Evolutionary conservation across 140 eudicot genomes (phyloP).

Genomic region (Erigeron philadelphicus): DNA sequence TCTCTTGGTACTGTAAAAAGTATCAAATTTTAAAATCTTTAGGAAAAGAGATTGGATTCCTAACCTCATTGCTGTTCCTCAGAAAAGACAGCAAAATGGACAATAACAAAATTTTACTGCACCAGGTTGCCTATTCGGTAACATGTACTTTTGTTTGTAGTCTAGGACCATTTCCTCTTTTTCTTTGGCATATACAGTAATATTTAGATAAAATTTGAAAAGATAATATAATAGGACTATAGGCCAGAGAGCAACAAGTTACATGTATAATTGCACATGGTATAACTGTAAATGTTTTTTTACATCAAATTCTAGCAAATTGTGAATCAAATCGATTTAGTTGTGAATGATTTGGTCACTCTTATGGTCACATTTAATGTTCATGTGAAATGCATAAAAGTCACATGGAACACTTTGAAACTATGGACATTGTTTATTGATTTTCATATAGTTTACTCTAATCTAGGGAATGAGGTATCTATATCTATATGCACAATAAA

Average conservation of each 20-base stretch:
- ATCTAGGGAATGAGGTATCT: slow-evolving; percentile 5
- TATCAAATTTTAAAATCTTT: slow-evolving; percentile 13
- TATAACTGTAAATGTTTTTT: too few species aligned
- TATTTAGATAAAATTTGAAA: slow-evolving; percentile 6
- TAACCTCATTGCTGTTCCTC: slow-evolving; percentile 20
- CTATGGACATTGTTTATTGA: background rate
- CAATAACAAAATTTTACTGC: slow-evolving; percentile 32
- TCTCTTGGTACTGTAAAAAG: slow-evolving; percentile 13
- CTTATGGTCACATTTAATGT: slow-evolving; percentile 8
- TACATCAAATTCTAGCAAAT: too few species aligned
- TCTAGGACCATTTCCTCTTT: slow-evolving; percentile 38
- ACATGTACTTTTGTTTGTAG: slow-evolving; percentile 26
- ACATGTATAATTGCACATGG: too few species aligned
- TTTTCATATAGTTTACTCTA: slow-evolving; percentile 1
- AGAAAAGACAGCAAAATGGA: slow-evolving; percentile 22
- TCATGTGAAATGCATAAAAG: slow-evolving; percentile 12
- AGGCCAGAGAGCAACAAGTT: background rate
- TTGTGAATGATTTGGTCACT: background rate
- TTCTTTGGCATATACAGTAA: slow-evolving; percentile 13
- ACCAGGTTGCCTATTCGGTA: slow-evolving; percentile 27
- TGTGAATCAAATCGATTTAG: too few species aligned
- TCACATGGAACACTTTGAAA: slow-evolving; percentile 18
- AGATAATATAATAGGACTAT: background rate
- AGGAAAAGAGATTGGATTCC: slow-evolving; percentile 19
- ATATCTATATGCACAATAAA: slow-evolving; percentile 1